phyloP scores from a whole-genome alignment of 805 yeast species.

The Pichia manshurica region DNA sequence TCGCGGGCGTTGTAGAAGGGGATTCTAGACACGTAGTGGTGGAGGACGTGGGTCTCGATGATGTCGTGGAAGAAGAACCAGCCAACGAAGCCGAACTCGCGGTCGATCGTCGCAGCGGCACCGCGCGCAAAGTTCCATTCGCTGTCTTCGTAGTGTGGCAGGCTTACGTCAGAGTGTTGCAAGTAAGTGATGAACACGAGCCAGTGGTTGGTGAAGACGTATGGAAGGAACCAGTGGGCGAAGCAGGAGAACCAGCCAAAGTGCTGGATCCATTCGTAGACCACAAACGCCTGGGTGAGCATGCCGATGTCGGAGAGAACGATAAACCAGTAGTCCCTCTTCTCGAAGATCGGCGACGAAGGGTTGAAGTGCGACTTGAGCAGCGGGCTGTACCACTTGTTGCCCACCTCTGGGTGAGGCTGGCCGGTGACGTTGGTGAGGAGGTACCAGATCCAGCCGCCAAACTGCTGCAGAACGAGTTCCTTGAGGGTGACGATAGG shows the following conservation, averaged over 20 bases:
- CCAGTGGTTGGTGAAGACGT: conserved; percentile 83
- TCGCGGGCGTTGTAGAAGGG: conserved; percentile 86
- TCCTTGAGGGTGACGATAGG: conserved; percentile 57
- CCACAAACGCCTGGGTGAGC: conserved; percentile 41
- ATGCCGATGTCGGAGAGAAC: conserved; percentile 72
- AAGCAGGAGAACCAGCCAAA: conserved; percentile 60
- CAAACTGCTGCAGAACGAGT: conserved; percentile 62
- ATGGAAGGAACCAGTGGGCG: conserved; percentile 72
- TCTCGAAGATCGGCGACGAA: conserved; percentile 65
- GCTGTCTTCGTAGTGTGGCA: conserved; percentile 72
- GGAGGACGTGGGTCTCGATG: conserved; percentile 85
- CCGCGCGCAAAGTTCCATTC: conserved; percentile 88
- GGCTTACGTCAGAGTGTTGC: conserved; percentile 73
- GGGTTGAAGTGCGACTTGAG: conserved; percentile 68
- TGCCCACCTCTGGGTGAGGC: conserved; percentile 37
- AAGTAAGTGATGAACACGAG: conserved; percentile 78
- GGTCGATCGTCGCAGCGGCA: conserved; percentile 83
- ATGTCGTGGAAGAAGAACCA: conserved; percentile 78
- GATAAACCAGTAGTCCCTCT: conserved; percentile 65
- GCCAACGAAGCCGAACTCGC: conserved; percentile 79
- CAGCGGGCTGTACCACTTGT: conserved; percentile 32
- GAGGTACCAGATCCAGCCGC: conserved; percentile 71
- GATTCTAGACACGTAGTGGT: conserved; percentile 76
- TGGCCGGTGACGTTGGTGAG: conserved; percentile 75
- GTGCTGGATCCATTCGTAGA: conserved; percentile 54